A percentile compares a stretch with the other conserved stretches of the same genome.
Evolutionary conservation across 2,329 filamentous ascomycete species (phyloP).

Genomic region (Sphaceloma murrayae): DNA sequence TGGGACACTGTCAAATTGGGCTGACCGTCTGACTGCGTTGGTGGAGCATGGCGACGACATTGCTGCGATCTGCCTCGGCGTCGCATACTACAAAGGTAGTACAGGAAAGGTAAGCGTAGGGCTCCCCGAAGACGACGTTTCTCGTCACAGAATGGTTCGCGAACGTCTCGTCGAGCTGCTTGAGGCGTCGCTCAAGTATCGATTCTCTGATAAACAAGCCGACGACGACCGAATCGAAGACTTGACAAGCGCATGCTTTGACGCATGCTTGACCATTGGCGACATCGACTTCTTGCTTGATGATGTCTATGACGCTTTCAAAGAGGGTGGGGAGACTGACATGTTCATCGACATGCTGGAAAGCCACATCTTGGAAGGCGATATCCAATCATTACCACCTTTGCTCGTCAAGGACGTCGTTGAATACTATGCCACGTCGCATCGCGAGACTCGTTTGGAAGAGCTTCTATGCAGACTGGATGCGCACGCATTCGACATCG

Average conservation of each 20-base stretch:
- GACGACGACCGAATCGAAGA: slow-evolving; percentile 57
- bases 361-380: slow-evolving; percentile 71
- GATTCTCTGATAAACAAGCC: slow-evolving; percentile 56
- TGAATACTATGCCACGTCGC: slow-evolving; percentile 65
- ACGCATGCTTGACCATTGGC: slow-evolving; percentile 66
- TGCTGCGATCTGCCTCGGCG: slow-evolving; percentile 79
- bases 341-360: slow-evolving; percentile 85
- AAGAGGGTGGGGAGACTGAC: slow-evolving; percentile 61
- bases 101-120: slow-evolving; percentile 93
- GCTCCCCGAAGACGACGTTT: slow-evolving; percentile 67
- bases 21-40: slow-evolving; percentile 79
- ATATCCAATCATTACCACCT: slow-evolving; percentile 67
- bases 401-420: slow-evolving; percentile 79
- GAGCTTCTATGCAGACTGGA: slow-evolving; percentile 92
- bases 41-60: slow-evolving; percentile 98
- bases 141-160: slow-evolving; percentile 71
- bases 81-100: slow-evolving; percentile 81
- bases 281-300: slow-evolving; percentile 82
- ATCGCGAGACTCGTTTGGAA: slow-evolving; percentile 69
- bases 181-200: slow-evolving; percentile 79
- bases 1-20: slow-evolving; percentile 92
- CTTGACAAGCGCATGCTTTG: slow-evolving; percentile 60
- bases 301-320: slow-evolving; percentile 81
- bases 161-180: slow-evolving; percentile 92
- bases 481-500: slow-evolving; percentile 82